Conservation (phyloP, 257 asterid species). For the Solanum chmielewskii region DNA sequence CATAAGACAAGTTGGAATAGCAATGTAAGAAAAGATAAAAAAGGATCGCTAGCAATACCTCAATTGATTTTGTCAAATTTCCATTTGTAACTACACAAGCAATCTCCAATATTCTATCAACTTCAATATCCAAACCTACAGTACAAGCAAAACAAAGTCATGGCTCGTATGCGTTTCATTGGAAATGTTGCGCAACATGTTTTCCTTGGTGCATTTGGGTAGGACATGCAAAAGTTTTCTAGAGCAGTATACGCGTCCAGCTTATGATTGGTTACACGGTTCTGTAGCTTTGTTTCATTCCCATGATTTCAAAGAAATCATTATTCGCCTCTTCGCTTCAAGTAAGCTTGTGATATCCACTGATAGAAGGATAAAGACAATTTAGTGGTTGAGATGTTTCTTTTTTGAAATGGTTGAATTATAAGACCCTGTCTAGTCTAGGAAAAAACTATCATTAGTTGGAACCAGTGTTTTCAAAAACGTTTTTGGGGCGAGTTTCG, state of each 20-base stretch:
- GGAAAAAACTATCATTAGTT: not conserved
- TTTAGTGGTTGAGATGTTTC: not conserved
- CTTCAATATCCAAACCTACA: conserved; percentile 74
- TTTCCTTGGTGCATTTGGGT: not conserved
- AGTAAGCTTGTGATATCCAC: not conserved
- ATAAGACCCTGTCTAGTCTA: not conserved
- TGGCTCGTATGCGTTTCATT: not conserved
- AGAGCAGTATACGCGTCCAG: not conserved
- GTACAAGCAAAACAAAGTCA: conserved; percentile 1
- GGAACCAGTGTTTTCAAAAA: not conserved
- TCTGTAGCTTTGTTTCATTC: not conserved
- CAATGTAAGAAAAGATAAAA: not conserved
- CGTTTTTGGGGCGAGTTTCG: too few relatives aligned
- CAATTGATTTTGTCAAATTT: conserved; percentile 54
- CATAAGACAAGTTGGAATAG: not conserved
- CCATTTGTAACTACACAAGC: conserved; percentile 93
- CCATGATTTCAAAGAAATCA: not conserved
- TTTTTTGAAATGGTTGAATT: not conserved
- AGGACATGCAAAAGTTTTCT: not conserved
- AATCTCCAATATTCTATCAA: conserved; percentile 83
- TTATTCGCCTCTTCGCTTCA: not conserved
- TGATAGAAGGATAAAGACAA: not conserved
- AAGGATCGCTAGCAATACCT: conserved; percentile 27
- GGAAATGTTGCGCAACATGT: not conserved
- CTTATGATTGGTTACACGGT: not conserved